These are phyloP conservation scores for Boletus bicolor DNA, from an alignment of 768 basidiomycete genomes.

Conservation along the genomic window DNA sequence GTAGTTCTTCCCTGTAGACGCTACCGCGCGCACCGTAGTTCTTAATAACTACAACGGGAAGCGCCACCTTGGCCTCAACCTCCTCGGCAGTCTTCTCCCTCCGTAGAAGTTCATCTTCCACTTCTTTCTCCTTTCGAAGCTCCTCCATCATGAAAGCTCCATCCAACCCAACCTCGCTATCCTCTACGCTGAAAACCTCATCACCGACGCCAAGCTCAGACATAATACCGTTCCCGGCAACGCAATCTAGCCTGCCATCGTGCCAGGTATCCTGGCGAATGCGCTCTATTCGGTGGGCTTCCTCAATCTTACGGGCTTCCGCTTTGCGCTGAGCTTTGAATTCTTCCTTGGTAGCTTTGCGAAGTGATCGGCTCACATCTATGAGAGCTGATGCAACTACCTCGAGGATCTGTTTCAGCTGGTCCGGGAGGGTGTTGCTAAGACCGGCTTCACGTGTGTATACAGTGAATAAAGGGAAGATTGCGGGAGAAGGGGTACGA, in stretches of 20 bases:
- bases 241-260: slow-evolving; percentile 80
- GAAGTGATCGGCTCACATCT: slow-evolving; percentile 53
- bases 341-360: slow-evolving; percentile 39
- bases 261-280: slow-evolving; percentile 74
- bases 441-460: slow-evolving; percentile 61
- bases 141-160: slow-evolving; percentile 15
- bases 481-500: not conserved
- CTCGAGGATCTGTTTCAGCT: slow-evolving; percentile 80
- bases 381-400: slow-evolving; percentile 73
- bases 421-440: slow-evolving; percentile 72
- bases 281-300: slow-evolving; percentile 39
- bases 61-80: slow-evolving; percentile 48
- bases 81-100: slow-evolving; percentile 40
- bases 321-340: slow-evolving; percentile 38
- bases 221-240: slow-evolving; percentile 86
- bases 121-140: slow-evolving; percentile 26
- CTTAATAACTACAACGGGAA: slow-evolving; percentile 86
- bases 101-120: slow-evolving; percentile 31
- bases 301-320: slow-evolving; percentile 36
- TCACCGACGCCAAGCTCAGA: slow-evolving; percentile 82
- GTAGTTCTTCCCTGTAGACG: slow-evolving; percentile 62
- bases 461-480: not conserved
- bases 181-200: slow-evolving; percentile 48
- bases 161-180: slow-evolving; percentile 24
- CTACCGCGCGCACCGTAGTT: slow-evolving; percentile 66